phyloP scores from a whole-genome alignment of 2,329 filamentous ascomycete genomes.

The Penicillium expansum region DNA sequence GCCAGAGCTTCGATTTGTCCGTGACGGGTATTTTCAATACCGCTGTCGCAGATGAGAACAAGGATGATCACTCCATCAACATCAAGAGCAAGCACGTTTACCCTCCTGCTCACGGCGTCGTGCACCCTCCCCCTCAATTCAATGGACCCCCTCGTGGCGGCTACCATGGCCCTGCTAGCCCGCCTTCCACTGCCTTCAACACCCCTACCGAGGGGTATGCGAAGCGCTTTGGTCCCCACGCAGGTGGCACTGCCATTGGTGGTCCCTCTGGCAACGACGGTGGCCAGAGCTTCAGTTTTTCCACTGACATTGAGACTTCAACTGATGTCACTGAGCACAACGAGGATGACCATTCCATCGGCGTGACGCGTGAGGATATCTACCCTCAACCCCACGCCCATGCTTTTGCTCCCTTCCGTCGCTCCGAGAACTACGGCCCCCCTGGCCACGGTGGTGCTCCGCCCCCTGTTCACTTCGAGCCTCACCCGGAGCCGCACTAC shows the following conservation, averaged over 20 bases:
- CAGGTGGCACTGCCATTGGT: slow-evolving; percentile 19
- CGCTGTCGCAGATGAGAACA: slow-evolving; percentile 15
- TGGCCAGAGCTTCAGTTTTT: slow-evolving; percentile 21
- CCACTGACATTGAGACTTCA: slow-evolving; percentile 13
- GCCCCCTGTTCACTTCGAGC: background rate
- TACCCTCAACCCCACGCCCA: slow-evolving; percentile 7
- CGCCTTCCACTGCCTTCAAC: slow-evolving; percentile 4
- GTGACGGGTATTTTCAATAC: slow-evolving; percentile 20
- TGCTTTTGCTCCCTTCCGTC: background rate
- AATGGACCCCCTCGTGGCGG: background rate
- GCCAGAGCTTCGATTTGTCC: slow-evolving; percentile 24
- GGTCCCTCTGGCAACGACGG: slow-evolving; percentile 26
- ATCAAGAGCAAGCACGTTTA: slow-evolving; percentile 20
- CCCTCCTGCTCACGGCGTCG: background rate
- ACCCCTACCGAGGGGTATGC: background rate
- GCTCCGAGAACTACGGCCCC: background rate
- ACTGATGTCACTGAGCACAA: slow-evolving; percentile 16
- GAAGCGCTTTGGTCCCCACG: slow-evolving; percentile 13
- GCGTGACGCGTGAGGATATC: slow-evolving; percentile 15
- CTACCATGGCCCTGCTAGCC: background rate
- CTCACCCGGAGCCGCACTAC: background rate
- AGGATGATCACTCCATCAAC: slow-evolving; percentile 22
- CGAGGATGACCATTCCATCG: slow-evolving; percentile 20
- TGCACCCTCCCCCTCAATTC: slow-evolving; percentile 3
- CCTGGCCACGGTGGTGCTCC: background rate